Conservation (phyloP, 2,329 filamentous ascomycete genomes). For the Colletotrichum phormii region DNA sequence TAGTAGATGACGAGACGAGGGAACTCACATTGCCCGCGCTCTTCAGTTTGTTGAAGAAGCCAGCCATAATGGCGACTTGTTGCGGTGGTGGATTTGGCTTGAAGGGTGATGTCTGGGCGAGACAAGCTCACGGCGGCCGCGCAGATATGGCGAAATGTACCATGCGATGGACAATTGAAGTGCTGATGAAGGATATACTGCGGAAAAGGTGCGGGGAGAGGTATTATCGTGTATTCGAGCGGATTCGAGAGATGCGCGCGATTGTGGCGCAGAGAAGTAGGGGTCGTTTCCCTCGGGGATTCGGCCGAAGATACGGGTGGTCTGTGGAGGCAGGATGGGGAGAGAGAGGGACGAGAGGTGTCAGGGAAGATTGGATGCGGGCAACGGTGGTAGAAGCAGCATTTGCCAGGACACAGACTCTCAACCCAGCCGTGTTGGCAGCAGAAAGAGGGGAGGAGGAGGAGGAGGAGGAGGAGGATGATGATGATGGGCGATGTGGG, state of each 20-base stretch:
- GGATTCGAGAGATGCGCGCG: conserved; percentile 24
- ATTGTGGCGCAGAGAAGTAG: conserved; percentile 29
- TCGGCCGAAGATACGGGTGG: conserved; percentile 32
- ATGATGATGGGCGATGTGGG: conserved; percentile 1
- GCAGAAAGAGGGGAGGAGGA: conserved; percentile 1
- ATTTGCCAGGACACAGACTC: conserved; percentile 29
- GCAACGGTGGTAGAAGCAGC: conserved; percentile 26
- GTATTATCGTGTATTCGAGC: conserved; percentile 13
- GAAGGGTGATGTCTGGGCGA: conserved; percentile 45
- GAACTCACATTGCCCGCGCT: conserved; percentile 64
- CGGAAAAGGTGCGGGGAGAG: conserved; percentile 11
- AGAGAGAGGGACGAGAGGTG: conserved; percentile 6
- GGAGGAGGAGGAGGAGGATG: conserved; percentile 4
- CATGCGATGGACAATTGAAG: conserved; percentile 35
- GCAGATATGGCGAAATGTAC: conserved; percentile 11
- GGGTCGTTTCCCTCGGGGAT: conserved; percentile 30
- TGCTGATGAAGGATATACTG: not conserved
- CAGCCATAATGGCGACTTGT: conserved; percentile 57
- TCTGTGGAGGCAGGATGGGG: conserved; percentile 27
- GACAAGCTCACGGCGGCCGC: conserved; percentile 45
- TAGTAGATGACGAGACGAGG: not conserved
- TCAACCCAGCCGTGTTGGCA: conserved; percentile 27
- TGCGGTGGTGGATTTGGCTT: not conserved
- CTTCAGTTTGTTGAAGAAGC: conserved; percentile 71
- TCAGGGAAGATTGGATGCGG: conserved; percentile 30